Percentiles rank a stretch among this genome's conserved stretches.
phyloP scores from a whole-genome alignment of 805 yeast species.

The Candida ulmi region DNA sequence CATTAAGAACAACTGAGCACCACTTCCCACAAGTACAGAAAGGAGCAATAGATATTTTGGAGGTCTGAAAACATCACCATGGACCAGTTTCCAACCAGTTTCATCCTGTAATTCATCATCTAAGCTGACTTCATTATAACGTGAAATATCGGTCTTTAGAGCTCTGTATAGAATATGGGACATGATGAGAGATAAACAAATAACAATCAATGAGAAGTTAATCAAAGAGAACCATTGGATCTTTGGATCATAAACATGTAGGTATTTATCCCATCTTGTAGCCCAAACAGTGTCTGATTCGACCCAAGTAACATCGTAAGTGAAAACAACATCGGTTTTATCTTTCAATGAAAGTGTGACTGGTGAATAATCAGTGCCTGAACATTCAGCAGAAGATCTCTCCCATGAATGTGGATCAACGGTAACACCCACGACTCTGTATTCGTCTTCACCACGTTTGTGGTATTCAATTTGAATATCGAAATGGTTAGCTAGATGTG shows the following conservation, averaged over 20 bases:
- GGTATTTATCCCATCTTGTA: conserved; percentile 96
- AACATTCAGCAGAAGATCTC: conserved; percentile 32
- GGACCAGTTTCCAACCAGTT: conserved; percentile 94
- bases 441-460: conserved; percentile 55
- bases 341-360: conserved; percentile 43
- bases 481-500: conserved; percentile 76
- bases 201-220: conserved; percentile 77
- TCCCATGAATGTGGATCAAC: conserved; percentile 64
- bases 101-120: conserved; percentile 88
- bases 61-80: conserved; percentile 90
- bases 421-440: conserved; percentile 86
- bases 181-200: conserved; percentile 71
- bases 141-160: conserved; percentile 75
- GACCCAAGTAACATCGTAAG: conserved; percentile 77
- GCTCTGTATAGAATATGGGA: conserved; percentile 75
- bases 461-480: conserved; percentile 81
- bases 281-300: conserved; percentile 85
- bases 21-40: conserved; percentile 83
- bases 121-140: conserved; percentile 83
- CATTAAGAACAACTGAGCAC: conserved; percentile 80
- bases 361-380: conserved; percentile 29
- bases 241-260: conserved; percentile 86
- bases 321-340: conserved; percentile 59
- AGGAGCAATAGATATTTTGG: conserved; percentile 67
- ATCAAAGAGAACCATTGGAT: conserved; percentile 94